phyloP scores from a whole-genome alignment of 345 rosid genomes.

The Dimocarpus longan region DNA sequence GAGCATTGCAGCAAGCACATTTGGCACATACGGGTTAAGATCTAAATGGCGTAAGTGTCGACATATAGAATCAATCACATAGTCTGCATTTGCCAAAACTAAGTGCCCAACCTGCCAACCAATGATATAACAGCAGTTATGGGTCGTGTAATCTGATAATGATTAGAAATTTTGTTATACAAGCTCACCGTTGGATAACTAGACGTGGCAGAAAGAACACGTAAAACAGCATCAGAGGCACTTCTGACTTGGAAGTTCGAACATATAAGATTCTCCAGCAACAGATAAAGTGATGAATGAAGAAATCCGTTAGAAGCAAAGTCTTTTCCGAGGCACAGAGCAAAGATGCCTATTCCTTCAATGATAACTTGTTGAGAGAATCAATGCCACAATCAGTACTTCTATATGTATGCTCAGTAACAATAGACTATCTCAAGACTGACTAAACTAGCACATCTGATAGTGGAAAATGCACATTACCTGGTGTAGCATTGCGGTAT shows the following conservation, averaged over 20 bases:
- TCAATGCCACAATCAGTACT: conserved; percentile 9
- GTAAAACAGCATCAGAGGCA: conserved; percentile 79
- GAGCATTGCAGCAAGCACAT: conserved; percentile 94
- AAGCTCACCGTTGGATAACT: conserved; percentile 71
- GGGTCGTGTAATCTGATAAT: conserved; percentile 7
- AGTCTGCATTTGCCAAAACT: conserved; percentile 91
- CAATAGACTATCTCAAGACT: background rate
- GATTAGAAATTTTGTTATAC: conserved; percentile 14
- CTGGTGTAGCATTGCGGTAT: conserved; percentile 83
- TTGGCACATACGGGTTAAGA: conserved; percentile 86
- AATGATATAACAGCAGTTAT: conserved; percentile 14
- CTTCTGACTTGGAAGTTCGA: conserved; percentile 71
- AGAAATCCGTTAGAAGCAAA: conserved; percentile 87
- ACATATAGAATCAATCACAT: conserved; percentile 82
- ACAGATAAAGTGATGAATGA: conserved; percentile 81
- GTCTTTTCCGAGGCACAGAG: conserved; percentile 70
- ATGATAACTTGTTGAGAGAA: conserved; percentile 57
- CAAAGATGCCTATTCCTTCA: conserved; percentile 83
- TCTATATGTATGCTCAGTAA: background rate
- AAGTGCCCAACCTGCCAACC: conserved; percentile 79
- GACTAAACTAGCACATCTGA: background rate
- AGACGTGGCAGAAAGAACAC: conserved; percentile 57
- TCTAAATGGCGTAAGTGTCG: conserved; percentile 87
- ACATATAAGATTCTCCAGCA: conserved; percentile 79
- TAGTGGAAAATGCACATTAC: conserved; percentile 33